Evolutionary conservation across 108 stramenopile genomes (phyloP).

Genomic region (Bacterosira constricta): DNA sequence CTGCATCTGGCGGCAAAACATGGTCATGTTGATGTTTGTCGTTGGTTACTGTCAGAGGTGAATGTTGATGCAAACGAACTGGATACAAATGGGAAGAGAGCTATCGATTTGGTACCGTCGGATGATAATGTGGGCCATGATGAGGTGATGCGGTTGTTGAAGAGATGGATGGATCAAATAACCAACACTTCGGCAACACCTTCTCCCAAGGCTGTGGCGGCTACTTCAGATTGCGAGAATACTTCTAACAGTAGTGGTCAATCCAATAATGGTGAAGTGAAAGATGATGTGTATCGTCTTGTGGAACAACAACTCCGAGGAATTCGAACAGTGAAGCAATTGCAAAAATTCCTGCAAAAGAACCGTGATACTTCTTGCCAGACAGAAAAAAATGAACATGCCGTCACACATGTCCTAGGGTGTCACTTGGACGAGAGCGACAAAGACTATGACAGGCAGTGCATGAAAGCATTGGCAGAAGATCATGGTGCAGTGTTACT

Average conservation of each 20-base stretch:
- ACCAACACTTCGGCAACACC: too few species aligned
- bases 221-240: too few species aligned
- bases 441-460: conserved; percentile 12
- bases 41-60: conserved; percentile 68
- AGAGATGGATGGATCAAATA: conserved; percentile 16
- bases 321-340: conserved; percentile 33
- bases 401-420: conserved; percentile 39
- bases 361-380: conserved; percentile 12
- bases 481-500: conserved; percentile 45
- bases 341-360: conserved; percentile 20
- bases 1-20: conserved; percentile 64
- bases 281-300: conserved; percentile 24
- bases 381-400: background rate
- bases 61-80: conserved; percentile 13
- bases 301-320: conserved; percentile 39
- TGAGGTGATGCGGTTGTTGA: conserved; percentile 15
- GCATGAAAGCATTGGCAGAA: conserved; percentile 22
- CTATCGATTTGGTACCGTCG: conserved; percentile 52
- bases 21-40: conserved; percentile 55
- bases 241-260: too few species aligned
- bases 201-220: too few species aligned
- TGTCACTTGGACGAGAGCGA: conserved; percentile 24
- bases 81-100: conserved; percentile 47
- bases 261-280: background rate
- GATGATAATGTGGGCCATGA: conserved; percentile 5